Evolutionary conservation across 257 asterid species (phyloP).

Genomic region (Capsicum chinense): DNA sequence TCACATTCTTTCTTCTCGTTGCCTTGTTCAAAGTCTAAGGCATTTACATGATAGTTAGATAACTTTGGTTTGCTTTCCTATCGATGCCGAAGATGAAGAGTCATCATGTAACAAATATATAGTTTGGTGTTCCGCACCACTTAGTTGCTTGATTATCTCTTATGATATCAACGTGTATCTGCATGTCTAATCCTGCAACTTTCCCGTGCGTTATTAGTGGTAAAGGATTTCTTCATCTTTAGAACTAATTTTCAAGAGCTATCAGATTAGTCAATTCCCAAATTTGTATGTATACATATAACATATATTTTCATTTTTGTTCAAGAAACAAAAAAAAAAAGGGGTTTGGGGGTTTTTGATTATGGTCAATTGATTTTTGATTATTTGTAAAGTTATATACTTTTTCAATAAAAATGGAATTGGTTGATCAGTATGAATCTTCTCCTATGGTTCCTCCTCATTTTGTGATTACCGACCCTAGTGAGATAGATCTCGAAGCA

Average conservation of each 20-base stretch:
- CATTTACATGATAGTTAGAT: constrained; percentile 36
- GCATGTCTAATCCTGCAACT: constrained; percentile 9
- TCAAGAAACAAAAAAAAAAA: not conserved
- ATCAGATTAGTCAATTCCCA: not conserved
- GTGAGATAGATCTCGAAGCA: constrained; percentile 92
- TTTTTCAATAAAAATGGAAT: constrained; percentile 55
- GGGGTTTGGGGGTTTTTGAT: not conserved
- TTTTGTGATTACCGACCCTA: constrained; percentile 55
- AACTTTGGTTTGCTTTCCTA: constrained; percentile 31
- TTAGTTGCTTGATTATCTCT: not conserved
- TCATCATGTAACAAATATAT: constrained; percentile 31
- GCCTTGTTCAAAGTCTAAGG: constrained; percentile 28
- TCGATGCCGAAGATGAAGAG: constrained; percentile 8
- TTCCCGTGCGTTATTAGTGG: not conserved
- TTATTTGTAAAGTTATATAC: not conserved
- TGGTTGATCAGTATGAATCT: constrained; percentile 57
- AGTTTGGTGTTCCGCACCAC: not conserved
- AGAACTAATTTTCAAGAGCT: not conserved
- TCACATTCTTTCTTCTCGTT: constrained; percentile 35
- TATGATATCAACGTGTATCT: not conserved
- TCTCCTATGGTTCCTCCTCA: constrained; percentile 73
- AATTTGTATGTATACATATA: not conserved
- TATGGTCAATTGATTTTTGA: constrained; percentile 1
- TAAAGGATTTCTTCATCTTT: not conserved
- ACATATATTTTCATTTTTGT: not conserved